These are phyloP conservation scores for Zizania latifolia DNA, from an alignment of 176 grass and related monocot species.

Conservation along the genomic window DNA sequence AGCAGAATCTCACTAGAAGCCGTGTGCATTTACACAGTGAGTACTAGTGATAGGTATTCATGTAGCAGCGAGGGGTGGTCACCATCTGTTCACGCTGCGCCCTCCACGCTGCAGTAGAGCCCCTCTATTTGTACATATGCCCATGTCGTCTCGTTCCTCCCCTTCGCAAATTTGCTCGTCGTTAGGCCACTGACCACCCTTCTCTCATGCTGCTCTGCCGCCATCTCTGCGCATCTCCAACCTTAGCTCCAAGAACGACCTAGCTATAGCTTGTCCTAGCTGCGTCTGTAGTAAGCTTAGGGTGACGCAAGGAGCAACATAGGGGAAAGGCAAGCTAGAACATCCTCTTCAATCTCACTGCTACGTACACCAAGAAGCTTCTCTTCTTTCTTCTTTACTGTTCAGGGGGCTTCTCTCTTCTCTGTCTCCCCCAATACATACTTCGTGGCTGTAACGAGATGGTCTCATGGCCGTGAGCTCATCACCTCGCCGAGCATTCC, in stretches of 20 bases:
- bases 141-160: conserved; percentile 26
- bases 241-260: background rate
- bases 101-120: conserved; percentile 28
- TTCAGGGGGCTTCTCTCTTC: conserved; percentile 20
- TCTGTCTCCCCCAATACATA: background rate
- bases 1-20: background rate
- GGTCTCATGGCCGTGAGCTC: conserved; percentile 60
- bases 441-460: conserved; percentile 24
- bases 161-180: conserved; percentile 5
- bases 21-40: background rate
- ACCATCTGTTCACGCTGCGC: conserved; percentile 9
- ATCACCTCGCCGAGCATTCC: conserved; percentile 31
- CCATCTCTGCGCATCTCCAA: conserved; percentile 1
- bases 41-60: conserved; percentile 7
- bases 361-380: background rate
- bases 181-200: conserved; percentile 14
- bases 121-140: conserved; percentile 27
- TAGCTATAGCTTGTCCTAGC: background rate
- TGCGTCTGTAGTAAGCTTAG: conserved; percentile 1
- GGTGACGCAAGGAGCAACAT: background rate
- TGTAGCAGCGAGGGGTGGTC: conserved; percentile 21
- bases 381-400: background rate
- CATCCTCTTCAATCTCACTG: conserved; percentile 6
- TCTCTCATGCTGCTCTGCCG: background rate
- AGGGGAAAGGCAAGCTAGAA: background rate